Percentiles rank a stretch among this genome's conserved stretches.
phyloP scores from a whole-genome alignment of 768 basidiomycete genomes.

The Tulasnella sp. region DNA sequence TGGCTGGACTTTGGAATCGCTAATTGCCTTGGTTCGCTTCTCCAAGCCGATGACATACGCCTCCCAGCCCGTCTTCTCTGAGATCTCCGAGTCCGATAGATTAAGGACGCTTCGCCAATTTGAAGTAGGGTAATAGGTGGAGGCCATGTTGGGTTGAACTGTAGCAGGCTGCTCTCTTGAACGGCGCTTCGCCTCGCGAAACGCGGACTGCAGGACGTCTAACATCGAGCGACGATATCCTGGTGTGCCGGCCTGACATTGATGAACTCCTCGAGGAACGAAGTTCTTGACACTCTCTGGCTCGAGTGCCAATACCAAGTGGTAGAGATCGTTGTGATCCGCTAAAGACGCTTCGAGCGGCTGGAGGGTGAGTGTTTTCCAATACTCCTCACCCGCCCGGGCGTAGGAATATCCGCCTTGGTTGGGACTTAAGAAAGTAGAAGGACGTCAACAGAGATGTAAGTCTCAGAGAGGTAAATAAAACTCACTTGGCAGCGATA shows the following conservation, averaged over 20 bases:
- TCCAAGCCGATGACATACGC: conserved; percentile 4
- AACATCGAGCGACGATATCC: conserved; percentile 30
- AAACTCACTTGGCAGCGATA: conserved; percentile 32
- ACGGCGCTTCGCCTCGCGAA: conserved; percentile 28
- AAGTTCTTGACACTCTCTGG: conserved; percentile 30
- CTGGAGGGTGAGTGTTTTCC: neutral
- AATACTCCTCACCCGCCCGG: neutral
- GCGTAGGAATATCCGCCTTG: neutral
- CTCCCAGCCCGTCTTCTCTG: conserved; percentile 9
- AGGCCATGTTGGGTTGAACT: neutral
- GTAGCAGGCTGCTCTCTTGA: neutral
- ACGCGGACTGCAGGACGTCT: conserved; percentile 31
- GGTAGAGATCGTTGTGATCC: conserved; percentile 34
- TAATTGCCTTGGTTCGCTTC: neutral
- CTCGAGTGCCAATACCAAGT: conserved; percentile 37
- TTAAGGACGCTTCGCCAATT: neutral
- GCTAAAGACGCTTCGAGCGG: conserved; percentile 37
- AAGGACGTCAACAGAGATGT: neutral
- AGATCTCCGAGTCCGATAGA: neutral
- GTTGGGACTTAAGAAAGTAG: neutral
- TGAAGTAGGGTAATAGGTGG: neutral
- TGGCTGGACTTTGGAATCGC: neutral
- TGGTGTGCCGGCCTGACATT: neutral
- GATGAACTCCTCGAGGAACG: neutral
- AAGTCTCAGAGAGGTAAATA: neutral